Base-by-base conservation (phyloP, 1,139 yeast genomes). In the Nakaseomyces glabratus region DNA sequence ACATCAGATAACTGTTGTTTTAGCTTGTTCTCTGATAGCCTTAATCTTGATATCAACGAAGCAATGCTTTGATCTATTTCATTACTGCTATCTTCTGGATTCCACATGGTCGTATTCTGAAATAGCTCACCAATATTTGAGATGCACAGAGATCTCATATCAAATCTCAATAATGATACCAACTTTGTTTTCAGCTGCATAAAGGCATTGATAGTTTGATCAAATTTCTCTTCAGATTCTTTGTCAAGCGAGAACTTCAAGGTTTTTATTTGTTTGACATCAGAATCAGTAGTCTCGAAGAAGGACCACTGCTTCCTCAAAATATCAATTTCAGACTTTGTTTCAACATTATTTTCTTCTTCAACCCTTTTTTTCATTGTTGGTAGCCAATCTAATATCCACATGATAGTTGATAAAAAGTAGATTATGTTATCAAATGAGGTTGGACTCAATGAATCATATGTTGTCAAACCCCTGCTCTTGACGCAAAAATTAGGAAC, bases 101-200 rank as follows among this genome's bases (percentile, higher is more conserved):
- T 47, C 63, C 63, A 58, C 9, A 36, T 28, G 2, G 39, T 38
- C 8, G 52, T 54, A 14, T 46, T 44, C 22, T 47, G 48, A 44
- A 67, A 58, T 35, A 69, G 52, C 36, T 64, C 66, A 9, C 76
- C 71, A 28, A 81, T 67, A 48, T 71, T 73, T 52, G 73, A 75
- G 12, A 81, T 68, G 2, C 76, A 69, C 39, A 80, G 70, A 36
- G 74, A 68, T 40, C 86, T 65, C 31, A 78, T 55, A 50, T 81
- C 90, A 43, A 76, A 76, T 35, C 93, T 63, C 29, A 84, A 60
- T 3, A 79, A 67, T 15, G 76, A 51, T 34, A 80, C 60, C 4
- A 80, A 62, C 19, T 64, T 62, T 29, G 65, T 63, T 15, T 71
- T 65, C 24, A 80, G 63, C 3, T 49, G 45, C 37, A 66, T 66